Percentiles rank a stretch among this genome's conserved stretches.
Conservation (phyloP, 2,329 filamentous ascomycete genomes). For the Geosmithia flava region DNA sequence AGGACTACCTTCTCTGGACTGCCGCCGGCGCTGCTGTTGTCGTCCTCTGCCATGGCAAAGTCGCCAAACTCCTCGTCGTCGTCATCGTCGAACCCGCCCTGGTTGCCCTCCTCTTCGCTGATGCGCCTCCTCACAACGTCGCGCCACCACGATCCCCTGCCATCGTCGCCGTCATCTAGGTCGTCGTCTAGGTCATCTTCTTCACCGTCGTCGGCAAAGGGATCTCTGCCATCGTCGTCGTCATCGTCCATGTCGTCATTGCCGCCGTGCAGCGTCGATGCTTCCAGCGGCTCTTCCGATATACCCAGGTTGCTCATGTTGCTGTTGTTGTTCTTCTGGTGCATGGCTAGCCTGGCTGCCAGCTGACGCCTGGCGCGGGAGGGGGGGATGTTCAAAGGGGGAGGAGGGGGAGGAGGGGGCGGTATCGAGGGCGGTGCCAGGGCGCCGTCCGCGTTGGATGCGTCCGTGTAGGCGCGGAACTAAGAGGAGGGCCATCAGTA, state of each 20-base stretch:
- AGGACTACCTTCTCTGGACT: slow-evolving; percentile 30
- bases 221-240: slow-evolving; percentile 21
- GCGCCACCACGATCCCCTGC: slow-evolving; percentile 37
- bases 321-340: slow-evolving; percentile 47
- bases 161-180: slow-evolving; percentile 19
- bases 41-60: slow-evolving; percentile 51
- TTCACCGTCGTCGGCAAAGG: slow-evolving; percentile 47
- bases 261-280: slow-evolving; percentile 21
- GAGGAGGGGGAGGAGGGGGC: slow-evolving; percentile 53
- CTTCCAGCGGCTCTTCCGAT: slow-evolving; percentile 30
- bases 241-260: slow-evolving; percentile 27
- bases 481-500: slow-evolving; percentile 13
- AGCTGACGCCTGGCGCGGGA: slow-evolving; percentile 79
- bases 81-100: slow-evolving; percentile 22
- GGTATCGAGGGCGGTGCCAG: slow-evolving; percentile 45
- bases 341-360: slow-evolving; percentile 73
- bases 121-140: slow-evolving; percentile 22
- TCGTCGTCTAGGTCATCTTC: slow-evolving; percentile 31
- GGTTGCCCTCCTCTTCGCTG: slow-evolving; percentile 30
- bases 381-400: slow-evolving; percentile 73
- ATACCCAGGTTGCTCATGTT: slow-evolving; percentile 5
- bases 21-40: slow-evolving; percentile 5
- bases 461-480: slow-evolving; percentile 48
- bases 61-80: slow-evolving; percentile 58
- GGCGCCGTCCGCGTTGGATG: slow-evolving; percentile 27